Evolutionary conservation across 192 early-diverging fungal species (phyloP).

Genomic region (Coemansia sp.): DNA sequence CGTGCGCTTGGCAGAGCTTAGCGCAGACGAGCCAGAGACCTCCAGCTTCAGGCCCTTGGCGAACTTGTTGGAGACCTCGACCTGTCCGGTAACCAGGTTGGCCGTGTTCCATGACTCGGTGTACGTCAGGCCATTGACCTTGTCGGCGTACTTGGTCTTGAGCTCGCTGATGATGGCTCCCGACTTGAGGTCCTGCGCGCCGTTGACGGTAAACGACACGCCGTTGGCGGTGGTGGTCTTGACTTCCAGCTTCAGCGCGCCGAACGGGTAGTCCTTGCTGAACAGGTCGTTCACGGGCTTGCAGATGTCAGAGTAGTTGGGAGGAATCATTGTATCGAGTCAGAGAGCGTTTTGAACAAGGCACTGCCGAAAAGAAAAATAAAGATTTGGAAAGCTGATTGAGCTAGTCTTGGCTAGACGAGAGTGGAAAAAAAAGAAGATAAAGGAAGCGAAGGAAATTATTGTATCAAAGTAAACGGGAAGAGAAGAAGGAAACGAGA

Average conservation of each 20-base stretch:
- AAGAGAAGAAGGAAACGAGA: background rate
- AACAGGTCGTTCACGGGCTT: slow-evolving; percentile 94
- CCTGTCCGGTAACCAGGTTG: slow-evolving; percentile 88
- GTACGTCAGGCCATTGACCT: slow-evolving; percentile 88
- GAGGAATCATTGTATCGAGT: slow-evolving; percentile 58
- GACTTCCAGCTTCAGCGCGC: slow-evolving; percentile 92
- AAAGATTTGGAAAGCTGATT: slow-evolving; percentile 2
- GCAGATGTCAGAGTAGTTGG: slow-evolving; percentile 90
- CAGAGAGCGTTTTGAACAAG: background rate
- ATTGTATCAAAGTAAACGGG: too few relatives aligned
- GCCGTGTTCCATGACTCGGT: slow-evolving; percentile 96
- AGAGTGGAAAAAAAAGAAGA: slow-evolving; percentile 2
- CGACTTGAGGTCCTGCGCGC: slow-evolving; percentile 92
- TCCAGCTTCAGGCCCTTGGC: slow-evolving; percentile 98
- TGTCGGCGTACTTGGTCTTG: slow-evolving; percentile 97
- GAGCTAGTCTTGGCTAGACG: background rate
- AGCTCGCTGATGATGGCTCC: slow-evolving; percentile 93
- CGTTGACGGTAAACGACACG: slow-evolving; percentile 95
- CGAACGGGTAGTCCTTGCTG: slow-evolving; percentile 95
- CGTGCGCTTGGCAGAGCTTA: slow-evolving; percentile 58
- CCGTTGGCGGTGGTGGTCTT: slow-evolving; percentile 95
- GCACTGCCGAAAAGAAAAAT: background rate
- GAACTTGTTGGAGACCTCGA: slow-evolving; percentile 91
- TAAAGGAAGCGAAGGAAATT: background rate
- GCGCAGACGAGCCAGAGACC: slow-evolving; percentile 77